A percentile compares a stretch with the other conserved stretches of the same genome.
These are phyloP conservation scores for Suillus alpinus DNA, from an alignment of 768 basidiomycete genomes.

Conservation along the genomic window DNA sequence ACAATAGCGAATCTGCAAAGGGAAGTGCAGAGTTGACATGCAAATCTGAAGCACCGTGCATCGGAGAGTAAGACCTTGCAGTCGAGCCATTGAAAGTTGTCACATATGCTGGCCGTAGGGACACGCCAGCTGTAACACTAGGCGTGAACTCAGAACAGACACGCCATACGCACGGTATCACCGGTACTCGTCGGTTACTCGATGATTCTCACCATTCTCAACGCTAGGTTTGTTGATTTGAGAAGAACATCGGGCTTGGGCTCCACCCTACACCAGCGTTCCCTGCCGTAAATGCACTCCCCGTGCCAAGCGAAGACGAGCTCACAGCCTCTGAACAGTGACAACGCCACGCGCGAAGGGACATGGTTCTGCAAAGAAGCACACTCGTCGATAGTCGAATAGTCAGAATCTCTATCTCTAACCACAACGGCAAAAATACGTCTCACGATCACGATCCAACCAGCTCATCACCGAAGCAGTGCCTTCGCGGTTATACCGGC, in stretches of 20 bases:
- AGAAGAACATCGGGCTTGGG: constrained; percentile 40
- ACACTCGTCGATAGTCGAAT: constrained; percentile 13
- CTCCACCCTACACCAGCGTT: constrained; percentile 36
- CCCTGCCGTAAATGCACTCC: constrained; percentile 37
- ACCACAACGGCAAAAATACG: not conserved
- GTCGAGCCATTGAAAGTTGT: too few species aligned
- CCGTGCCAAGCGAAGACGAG: constrained; percentile 42
- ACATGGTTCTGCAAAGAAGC: constrained; percentile 20
- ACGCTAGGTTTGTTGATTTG: constrained; percentile 34
- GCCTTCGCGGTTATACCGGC: not conserved
- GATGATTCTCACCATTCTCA: constrained; percentile 43
- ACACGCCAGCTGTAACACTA: too few species aligned
- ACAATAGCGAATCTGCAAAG: too few species aligned
- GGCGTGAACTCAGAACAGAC: too few species aligned
- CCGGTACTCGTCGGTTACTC: constrained; percentile 47
- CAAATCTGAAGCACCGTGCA: too few species aligned
- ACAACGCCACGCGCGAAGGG: constrained; percentile 38
- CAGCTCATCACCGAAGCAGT: constrained; percentile 1
- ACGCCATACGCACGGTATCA: constrained; percentile 15
- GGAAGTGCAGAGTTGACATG: too few species aligned
- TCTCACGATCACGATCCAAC: constrained; percentile 1
- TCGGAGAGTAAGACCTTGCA: too few species aligned
- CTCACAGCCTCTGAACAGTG: constrained; percentile 44
- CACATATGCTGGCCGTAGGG: too few species aligned
- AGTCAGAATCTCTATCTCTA: not conserved